Conservation (phyloP, 1,284 basidiomycete genomes). For the Moniliella sp. region DNA sequence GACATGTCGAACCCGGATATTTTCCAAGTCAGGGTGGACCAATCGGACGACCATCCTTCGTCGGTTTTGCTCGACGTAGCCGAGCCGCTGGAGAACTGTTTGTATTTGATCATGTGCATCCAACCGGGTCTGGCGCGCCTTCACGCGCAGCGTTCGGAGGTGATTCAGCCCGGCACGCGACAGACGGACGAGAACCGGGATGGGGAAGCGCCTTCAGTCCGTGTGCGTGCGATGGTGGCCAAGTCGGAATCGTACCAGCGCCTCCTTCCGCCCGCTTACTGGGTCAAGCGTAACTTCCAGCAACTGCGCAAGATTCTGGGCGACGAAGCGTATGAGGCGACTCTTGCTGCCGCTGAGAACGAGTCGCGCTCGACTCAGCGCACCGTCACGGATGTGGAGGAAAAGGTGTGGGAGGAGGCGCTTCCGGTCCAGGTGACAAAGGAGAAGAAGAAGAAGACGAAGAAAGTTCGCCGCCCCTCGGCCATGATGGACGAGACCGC, state of each 20-base stretch:
- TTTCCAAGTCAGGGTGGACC: constrained; percentile 24
- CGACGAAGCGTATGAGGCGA: constrained; percentile 13
- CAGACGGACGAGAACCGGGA: constrained; percentile 18
- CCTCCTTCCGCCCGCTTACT: constrained; percentile 19
- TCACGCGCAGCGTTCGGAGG: constrained; percentile 19
- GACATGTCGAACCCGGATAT: constrained; percentile 19
- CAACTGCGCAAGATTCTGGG: constrained; percentile 17
- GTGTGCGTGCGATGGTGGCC: constrained; percentile 21
- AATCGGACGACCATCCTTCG: constrained; percentile 13
- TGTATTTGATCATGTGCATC: constrained; percentile 23
- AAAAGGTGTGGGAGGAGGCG: constrained; percentile 25
- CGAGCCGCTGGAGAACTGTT: constrained; percentile 21
- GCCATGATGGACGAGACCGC: no score
- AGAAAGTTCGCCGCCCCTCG: no score
- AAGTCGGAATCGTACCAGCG: constrained; percentile 19
- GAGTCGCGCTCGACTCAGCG: constrained; percentile 10
- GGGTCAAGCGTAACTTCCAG: constrained; percentile 24
- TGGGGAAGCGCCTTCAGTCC: constrained; percentile 15
- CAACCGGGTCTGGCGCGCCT: constrained; percentile 19
- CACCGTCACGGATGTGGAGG: constrained; percentile 20
- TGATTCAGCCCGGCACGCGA: constrained; percentile 22
- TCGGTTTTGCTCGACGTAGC: constrained; percentile 20
- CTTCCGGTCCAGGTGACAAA: constrained; percentile 2
- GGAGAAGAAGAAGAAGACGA: background rate
- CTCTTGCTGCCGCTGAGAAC: constrained; percentile 15